Percentiles rank a stretch among this genome's conserved stretches.
Conservation (phyloP, 176 grass and related monocot genomes). For the Avena insularis region DNA sequence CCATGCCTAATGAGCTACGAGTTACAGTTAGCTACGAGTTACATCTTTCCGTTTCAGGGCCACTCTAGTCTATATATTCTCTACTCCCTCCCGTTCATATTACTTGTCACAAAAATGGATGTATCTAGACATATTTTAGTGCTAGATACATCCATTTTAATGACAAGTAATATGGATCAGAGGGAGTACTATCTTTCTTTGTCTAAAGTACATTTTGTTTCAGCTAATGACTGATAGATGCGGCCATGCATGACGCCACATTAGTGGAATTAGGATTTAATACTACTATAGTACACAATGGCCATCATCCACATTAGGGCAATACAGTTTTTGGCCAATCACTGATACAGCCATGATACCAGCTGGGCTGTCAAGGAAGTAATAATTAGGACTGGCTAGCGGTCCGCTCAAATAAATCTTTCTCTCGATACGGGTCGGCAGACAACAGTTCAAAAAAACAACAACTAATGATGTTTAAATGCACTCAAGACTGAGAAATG, state of each 20-base stretch:
- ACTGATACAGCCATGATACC: background rate
- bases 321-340: background rate
- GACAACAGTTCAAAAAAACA: background rate
- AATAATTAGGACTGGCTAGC: background rate
- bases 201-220: background rate
- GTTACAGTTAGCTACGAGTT: background rate
- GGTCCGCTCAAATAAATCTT: background rate
- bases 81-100: too few relatives aligned
- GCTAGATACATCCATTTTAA: too few relatives aligned
- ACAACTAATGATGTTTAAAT: background rate
- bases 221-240: background rate
- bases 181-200: background rate
- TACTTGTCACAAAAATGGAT: too few relatives aligned
- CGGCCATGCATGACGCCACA: background rate
- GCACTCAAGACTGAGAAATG: background rate
- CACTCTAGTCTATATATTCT: slow-evolving; percentile 6
- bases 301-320: slow-evolving; percentile 17
- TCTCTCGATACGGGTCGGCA: background rate
- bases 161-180: too few relatives aligned
- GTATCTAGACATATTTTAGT: too few relatives aligned
- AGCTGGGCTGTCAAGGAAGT: background rate
- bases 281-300: background rate
- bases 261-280: background rate
- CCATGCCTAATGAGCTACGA: slow-evolving; percentile 34
- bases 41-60: background rate